A percentile compares a stretch with the other conserved stretches of the same genome.
Evolutionary conservation across 345 rosid genomes (phyloP).

Genomic region (Aquilaria yunnanensis): DNA sequence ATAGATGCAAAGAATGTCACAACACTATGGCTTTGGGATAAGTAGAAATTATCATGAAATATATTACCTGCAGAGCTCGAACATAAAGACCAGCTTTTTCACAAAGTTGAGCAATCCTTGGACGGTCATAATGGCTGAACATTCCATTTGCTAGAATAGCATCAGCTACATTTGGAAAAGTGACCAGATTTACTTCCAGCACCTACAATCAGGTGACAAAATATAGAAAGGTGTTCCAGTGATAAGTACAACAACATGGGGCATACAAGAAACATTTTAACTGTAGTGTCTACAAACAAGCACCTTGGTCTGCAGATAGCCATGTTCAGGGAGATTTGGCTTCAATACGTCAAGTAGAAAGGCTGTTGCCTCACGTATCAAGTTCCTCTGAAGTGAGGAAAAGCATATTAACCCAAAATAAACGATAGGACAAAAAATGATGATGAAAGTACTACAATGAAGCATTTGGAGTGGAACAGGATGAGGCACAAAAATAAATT

Average conservation of each 20-base stretch:
- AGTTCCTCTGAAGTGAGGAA: slow-evolving; percentile 56
- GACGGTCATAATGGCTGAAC: slow-evolving; percentile 97
- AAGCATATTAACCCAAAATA: not conserved
- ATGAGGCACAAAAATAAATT: not conserved
- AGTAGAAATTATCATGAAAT: not conserved
- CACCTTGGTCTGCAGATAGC: slow-evolving; percentile 85
- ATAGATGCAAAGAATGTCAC: not conserved
- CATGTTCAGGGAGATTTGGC: slow-evolving; percentile 93
- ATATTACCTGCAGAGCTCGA: slow-evolving; percentile 74
- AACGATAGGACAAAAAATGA: not conserved
- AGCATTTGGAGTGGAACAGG: not conserved
- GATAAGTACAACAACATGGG: too few species aligned
- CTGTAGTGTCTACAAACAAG: not conserved
- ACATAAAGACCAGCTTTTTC: slow-evolving; percentile 95
- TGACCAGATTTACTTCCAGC: slow-evolving; percentile 91
- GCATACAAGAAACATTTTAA: too few species aligned
- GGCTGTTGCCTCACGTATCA: slow-evolving; percentile 97
- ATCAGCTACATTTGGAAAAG: slow-evolving; percentile 97
- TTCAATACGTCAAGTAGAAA: slow-evolving; percentile 88
- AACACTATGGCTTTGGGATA: too few species aligned
- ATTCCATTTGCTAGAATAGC: slow-evolving; percentile 91
- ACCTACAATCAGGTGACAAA: slow-evolving; percentile 39
- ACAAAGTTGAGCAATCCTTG: slow-evolving; percentile 93
- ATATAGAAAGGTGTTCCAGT: not conserved
- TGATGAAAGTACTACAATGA: not conserved